Conservation (phyloP, 352 stramenopile species). For the Phytophthora meadii region DNA sequence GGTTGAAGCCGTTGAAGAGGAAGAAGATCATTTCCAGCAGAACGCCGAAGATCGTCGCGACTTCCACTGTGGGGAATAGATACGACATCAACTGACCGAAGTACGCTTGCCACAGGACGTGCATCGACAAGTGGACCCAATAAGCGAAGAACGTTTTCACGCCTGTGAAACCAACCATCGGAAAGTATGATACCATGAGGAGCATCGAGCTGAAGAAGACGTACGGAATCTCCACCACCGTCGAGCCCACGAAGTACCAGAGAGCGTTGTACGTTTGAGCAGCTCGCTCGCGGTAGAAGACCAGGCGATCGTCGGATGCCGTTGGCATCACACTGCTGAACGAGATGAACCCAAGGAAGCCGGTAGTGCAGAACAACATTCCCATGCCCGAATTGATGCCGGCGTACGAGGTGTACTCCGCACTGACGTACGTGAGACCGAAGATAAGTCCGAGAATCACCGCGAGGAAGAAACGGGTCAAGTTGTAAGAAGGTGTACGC, state of each 20-base stretch:
- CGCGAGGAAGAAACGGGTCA: slow-evolving; percentile 51
- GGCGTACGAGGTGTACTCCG: slow-evolving; percentile 32
- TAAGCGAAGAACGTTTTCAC: slow-evolving; percentile 21
- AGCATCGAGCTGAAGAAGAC: slow-evolving; percentile 24
- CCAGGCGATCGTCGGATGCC: slow-evolving; percentile 74
- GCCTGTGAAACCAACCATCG: slow-evolving; percentile 32
- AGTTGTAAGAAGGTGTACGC: slow-evolving; percentile 50
- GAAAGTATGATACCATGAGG: slow-evolving; percentile 23
- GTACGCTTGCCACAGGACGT: slow-evolving; percentile 31
- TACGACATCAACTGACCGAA: slow-evolving; percentile 41
- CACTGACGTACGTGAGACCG: slow-evolving; percentile 30
- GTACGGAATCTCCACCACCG: slow-evolving; percentile 57
- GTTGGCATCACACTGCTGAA: slow-evolving; percentile 73
- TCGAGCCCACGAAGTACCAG: slow-evolving; percentile 30
- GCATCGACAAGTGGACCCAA: slow-evolving; percentile 25
- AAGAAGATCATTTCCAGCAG: slow-evolving; percentile 29
- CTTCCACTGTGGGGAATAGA: slow-evolving; percentile 39
- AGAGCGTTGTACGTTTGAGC: slow-evolving; percentile 55
- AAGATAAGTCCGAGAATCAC: slow-evolving; percentile 29
- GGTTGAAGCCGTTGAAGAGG: slow-evolving; percentile 31
- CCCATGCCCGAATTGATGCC: slow-evolving; percentile 40
- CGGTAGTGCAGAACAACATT: slow-evolving; percentile 74
- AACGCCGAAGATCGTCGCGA: slow-evolving; percentile 52
- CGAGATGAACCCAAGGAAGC: slow-evolving; percentile 74
- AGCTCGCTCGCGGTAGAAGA: slow-evolving; percentile 89